Percentiles rank a stretch among this genome's conserved stretches.
phyloP scores from a whole-genome alignment of 495 filamentous ascomycete species.

The Bacidia rubella region DNA sequence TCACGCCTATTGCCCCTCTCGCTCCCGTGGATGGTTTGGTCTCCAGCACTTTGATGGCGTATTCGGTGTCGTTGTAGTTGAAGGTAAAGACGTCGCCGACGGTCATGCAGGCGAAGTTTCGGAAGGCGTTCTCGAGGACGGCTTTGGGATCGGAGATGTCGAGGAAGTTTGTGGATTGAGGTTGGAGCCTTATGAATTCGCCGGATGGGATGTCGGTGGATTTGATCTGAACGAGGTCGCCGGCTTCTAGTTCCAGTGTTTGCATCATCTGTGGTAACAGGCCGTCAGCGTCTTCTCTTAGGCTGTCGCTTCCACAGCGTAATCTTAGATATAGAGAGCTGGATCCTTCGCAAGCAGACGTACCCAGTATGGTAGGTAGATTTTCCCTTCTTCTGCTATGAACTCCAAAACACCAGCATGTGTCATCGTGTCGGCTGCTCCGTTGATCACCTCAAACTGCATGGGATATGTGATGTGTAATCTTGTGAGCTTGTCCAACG shows the following conservation, averaged over 20 bases:
- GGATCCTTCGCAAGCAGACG: constrained; percentile 22
- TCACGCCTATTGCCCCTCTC: constrained; percentile 70
- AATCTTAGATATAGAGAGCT: not conserved
- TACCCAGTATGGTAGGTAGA: constrained; percentile 94
- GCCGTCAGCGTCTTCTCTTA: no score
- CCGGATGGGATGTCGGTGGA: constrained; percentile 83
- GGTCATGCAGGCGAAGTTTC: constrained; percentile 85
- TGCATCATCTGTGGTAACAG: constrained; percentile 64
- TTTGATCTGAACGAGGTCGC: constrained; percentile 88
- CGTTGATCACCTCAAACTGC: constrained; percentile 88
- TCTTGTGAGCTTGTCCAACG: constrained; percentile 85
- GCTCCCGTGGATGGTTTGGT: constrained; percentile 63
- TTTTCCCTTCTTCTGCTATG: constrained; percentile 90
- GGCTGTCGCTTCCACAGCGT: not conserved
- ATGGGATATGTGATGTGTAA: constrained; percentile 98
- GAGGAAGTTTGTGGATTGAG: constrained; percentile 80
- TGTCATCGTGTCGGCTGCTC: constrained; percentile 58
- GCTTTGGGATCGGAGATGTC: constrained; percentile 96
- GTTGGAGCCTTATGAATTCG: constrained; percentile 86
- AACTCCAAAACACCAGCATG: constrained; percentile 96
- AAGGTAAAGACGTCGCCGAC: constrained; percentile 91
- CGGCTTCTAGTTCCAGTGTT: constrained; percentile 73
- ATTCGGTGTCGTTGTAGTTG: constrained; percentile 83
- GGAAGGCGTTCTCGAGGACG: constrained; percentile 91
- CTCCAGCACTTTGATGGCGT: constrained; percentile 83